Evolutionary conservation across 257 asterid genomes (phyloP).

Genomic region (Solanum piurae): DNA sequence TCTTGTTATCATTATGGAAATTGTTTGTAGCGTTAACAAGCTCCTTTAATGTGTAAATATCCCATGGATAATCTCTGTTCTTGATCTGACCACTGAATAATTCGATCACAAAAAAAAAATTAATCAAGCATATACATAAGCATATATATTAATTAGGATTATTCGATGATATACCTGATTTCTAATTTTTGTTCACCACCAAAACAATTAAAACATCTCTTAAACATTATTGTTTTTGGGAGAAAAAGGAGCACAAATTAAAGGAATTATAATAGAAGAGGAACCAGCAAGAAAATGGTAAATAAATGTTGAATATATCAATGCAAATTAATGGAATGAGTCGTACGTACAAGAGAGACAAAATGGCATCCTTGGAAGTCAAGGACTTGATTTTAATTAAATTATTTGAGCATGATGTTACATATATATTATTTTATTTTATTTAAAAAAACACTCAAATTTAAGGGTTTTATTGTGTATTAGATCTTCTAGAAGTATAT

Average conservation of each 20-base stretch:
- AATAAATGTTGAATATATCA: neutral
- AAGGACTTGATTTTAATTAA: neutral
- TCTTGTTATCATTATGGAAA: slow-evolving; percentile 58
- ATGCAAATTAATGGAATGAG: neutral
- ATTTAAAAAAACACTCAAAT: neutral
- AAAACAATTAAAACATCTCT: slow-evolving; percentile 17
- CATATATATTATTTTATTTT: neutral
- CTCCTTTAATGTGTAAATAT: slow-evolving; percentile 54
- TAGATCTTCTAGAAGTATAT: neutral
- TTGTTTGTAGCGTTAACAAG: slow-evolving; percentile 61
- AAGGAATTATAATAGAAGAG: neutral
- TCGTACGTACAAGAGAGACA: neutral
- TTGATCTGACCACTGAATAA: slow-evolving; percentile 4
- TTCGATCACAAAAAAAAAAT: neutral
- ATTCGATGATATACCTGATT: slow-evolving; percentile 1
- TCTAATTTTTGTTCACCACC: neutral
- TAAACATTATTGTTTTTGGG: slow-evolving; percentile 4
- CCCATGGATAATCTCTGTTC: slow-evolving; percentile 51
- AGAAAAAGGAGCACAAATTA: neutral
- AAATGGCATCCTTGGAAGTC: neutral
- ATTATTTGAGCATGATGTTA: neutral
- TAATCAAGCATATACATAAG: neutral
- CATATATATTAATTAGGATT: too few relatives aligned
- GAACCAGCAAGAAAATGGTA: neutral
- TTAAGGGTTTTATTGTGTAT: neutral